These are phyloP conservation scores for Penstemon davidsonii DNA, from an alignment of 257 asterid genomes.

Conservation along the genomic window DNA sequence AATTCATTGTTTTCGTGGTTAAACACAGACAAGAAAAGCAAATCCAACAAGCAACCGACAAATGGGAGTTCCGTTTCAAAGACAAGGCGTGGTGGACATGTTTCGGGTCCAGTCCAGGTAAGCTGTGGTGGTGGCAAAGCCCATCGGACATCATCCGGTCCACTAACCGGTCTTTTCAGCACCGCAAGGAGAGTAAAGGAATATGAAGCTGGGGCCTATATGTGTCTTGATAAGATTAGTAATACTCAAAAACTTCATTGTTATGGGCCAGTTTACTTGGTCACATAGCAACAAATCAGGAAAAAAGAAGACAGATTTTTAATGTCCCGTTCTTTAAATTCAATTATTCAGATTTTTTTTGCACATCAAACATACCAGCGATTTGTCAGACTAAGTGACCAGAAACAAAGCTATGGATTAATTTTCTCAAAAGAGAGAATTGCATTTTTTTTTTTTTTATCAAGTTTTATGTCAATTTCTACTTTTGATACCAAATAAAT, in stretches of 20 bases:
- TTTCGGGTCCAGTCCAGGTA: constrained; percentile 55
- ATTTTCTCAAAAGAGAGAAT: too few species aligned
- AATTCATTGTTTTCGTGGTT: constrained; percentile 67
- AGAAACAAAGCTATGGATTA: too few species aligned
- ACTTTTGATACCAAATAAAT: too few species aligned
- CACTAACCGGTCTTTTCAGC: constrained; percentile 43
- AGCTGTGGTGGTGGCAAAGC: constrained; percentile 26
- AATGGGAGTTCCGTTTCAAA: constrained; percentile 28
- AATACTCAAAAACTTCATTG: constrained; percentile 42
- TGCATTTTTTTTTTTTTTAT: too few species aligned
- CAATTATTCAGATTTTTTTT: too few species aligned
- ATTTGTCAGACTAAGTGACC: too few species aligned
- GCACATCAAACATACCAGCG: too few species aligned
- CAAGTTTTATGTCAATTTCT: too few species aligned
- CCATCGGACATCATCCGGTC: constrained; percentile 54
- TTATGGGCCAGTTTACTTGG: constrained; percentile 79
- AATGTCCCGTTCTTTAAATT: background rate
- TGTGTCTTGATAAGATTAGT: constrained; percentile 50
- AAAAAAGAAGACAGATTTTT: background rate
- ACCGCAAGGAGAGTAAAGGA: constrained; percentile 37
- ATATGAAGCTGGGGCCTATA: constrained; percentile 45
- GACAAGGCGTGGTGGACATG: constrained; percentile 38
- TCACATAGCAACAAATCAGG: constrained; percentile 41
- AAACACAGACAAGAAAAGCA: constrained; percentile 50
- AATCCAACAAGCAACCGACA: constrained; percentile 22